Evolutionary conservation across 805 yeast species (phyloP), one percentile per base, ranked within the genome.

Genomic region (Huiozyma naganishii): DNA sequence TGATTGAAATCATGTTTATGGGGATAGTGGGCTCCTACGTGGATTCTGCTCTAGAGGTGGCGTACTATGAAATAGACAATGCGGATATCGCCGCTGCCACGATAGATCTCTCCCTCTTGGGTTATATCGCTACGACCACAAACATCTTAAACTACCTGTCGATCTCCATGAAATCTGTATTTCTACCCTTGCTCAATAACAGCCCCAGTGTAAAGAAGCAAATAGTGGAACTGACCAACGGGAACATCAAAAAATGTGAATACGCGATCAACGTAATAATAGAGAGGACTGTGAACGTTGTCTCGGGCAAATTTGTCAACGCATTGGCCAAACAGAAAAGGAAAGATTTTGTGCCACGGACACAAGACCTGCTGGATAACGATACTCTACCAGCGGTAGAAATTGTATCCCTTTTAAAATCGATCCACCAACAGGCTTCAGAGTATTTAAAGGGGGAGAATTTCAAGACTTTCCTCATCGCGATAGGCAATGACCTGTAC

Each of bases 21-120:
- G 87, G 82, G 43, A 70, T 85, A 34, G 92, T 95, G 1, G 77
- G 77, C 32, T 71, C 80, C 3, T 87, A 84, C 54, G 73, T 88
- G 37, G 88, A 84, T 35, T 69, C 78, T 11, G 88, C 86, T 0
- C 61, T 89, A 36, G 95, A 86, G 51, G 76, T 79, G 4, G 71
- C 87, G 1, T 83, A 77, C 52, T 72, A 67, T 41, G 61, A 61
- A 39, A 58, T 76, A 30, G 61, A 59, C 41, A 65, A 66, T 50
- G 66, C 69, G 50, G 66, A 67, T 52, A 42, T 43, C 10, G 36
- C 44, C 23, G 51, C 44, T 44, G 39, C 52, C 43, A 38, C 61
- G 51, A 45, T 78, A 11, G 66, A 73, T 45, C 67, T 83, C 39
- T 57, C 64, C 6, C 75, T 70, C 51, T 57, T 84, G 43, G 60